Percentiles rank a stretch among this genome's conserved stretches.
Evolutionary conservation across 2,329 filamentous ascomycete species (phyloP).

Genomic region (Alternaria rosae): DNA sequence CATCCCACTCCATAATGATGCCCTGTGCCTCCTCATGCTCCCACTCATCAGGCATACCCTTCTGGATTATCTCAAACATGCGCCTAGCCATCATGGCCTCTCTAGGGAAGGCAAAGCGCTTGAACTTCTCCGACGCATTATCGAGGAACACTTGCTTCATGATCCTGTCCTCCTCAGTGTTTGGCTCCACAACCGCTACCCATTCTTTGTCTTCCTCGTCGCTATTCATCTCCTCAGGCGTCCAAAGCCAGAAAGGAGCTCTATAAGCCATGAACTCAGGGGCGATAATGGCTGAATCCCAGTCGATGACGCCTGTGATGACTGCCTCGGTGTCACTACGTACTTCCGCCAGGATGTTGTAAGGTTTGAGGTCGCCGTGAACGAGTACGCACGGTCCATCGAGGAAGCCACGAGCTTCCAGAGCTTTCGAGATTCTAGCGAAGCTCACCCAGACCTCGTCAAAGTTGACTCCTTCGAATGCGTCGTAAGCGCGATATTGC

Average conservation of each 20-base stretch:
- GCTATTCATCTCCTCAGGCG: neutral
- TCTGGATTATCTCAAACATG: conserved; percentile 15
- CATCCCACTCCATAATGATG: conserved; percentile 11
- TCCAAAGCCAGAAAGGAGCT: conserved; percentile 46
- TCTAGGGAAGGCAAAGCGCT: conserved; percentile 31
- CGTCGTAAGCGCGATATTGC: conserved; percentile 10
- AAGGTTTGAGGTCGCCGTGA: conserved; percentile 37
- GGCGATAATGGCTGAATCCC: conserved; percentile 44
- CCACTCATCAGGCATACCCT: neutral
- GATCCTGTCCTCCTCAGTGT: conserved; percentile 5
- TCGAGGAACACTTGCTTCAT: conserved; percentile 41
- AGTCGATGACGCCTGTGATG: conserved; percentile 43
- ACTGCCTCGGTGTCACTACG: conserved; percentile 1
- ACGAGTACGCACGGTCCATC: conserved; percentile 17
- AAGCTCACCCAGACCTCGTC: conserved; percentile 20
- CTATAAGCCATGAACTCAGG: conserved; percentile 42
- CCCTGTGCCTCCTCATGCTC: neutral
- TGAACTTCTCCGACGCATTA: conserved; percentile 31
- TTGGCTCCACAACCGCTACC: neutral
- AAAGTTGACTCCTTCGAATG: neutral
- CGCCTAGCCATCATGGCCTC: conserved; percentile 28
- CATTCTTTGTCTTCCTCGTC: neutral
- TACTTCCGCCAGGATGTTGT: conserved; percentile 40
- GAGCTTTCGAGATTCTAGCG: conserved; percentile 9
- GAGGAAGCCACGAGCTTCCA: conserved; percentile 19